A percentile compares a stretch with the other conserved stretches of the same genome.
These are phyloP conservation scores for Didymella glomerata DNA, from an alignment of 2,329 filamentous ascomycete species.

Conservation along the genomic window DNA sequence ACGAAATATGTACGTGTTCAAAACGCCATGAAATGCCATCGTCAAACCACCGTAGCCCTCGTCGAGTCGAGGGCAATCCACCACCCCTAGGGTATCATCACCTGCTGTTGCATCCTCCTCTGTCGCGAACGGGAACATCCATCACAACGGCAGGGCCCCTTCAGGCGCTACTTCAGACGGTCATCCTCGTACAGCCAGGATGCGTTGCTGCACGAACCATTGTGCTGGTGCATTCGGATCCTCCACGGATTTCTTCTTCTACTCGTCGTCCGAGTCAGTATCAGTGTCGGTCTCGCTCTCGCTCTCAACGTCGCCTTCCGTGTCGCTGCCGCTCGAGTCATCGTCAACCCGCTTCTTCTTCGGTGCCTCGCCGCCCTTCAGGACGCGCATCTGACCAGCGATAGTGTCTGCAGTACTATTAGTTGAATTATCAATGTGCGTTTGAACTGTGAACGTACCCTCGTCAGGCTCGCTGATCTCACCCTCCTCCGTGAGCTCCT, in stretches of 20 bases:
- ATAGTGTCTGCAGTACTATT: slow-evolving; percentile 72
- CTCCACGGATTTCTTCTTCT: slow-evolving; percentile 17
- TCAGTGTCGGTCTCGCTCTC: slow-evolving; percentile 61
- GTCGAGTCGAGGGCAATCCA: neutral
- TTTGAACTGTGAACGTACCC: slow-evolving; percentile 63
- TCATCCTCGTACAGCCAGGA: neutral
- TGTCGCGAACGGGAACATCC: neutral
- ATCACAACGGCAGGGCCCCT: neutral
- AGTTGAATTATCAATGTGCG: slow-evolving; percentile 22
- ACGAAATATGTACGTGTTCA: slow-evolving; percentile 2
- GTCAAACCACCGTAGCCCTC: neutral
- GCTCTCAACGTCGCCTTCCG: slow-evolving; percentile 67
- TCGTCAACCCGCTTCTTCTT: slow-evolving; percentile 70
- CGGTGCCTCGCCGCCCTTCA: slow-evolving; percentile 72
- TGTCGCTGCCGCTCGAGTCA: slow-evolving; percentile 69
- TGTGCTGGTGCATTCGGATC: neutral
- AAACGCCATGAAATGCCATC: slow-evolving; percentile 3
- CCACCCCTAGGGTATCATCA: neutral
- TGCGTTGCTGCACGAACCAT: neutral
- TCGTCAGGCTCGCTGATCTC: slow-evolving; percentile 98
- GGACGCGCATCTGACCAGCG: slow-evolving; percentile 87
- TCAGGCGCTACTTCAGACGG: neutral
- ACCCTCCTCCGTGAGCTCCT: slow-evolving; percentile 81
- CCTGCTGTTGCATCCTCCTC: neutral
- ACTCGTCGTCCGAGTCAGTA: slow-evolving; percentile 54